Base-by-base conservation (phyloP, 176 grass and related monocot species). In the Calamus simplicifolius region DNA sequence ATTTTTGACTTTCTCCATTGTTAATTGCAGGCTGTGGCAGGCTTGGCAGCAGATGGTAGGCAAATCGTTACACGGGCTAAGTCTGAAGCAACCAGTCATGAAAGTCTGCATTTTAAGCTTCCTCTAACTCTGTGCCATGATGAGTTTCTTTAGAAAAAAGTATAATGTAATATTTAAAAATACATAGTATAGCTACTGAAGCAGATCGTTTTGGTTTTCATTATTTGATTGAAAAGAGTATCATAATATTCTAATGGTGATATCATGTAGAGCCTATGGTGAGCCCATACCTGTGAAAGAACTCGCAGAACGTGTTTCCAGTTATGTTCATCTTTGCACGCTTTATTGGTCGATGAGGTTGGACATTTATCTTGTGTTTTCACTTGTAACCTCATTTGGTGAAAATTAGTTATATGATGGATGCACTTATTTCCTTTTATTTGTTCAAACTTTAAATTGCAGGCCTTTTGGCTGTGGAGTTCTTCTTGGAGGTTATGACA, bases 401-500 rank as follows among this genome's bases (percentile, higher is more conserved):
- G 5, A 2, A 43, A 12, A 43, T 43, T 4, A 29, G 3, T 29
- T 29, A 29, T 3, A 43, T 12, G 35, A 43, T 43, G 10, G 35
- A 43, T 43, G 35, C 35, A 12, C 21, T 23, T 56, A 18, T 18
- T 54, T 48, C 27, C 2, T 13, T 55, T 25, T 63, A 43, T 13
- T 19, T 52, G 18, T 48, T 62, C 50, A 52, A 54, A 55, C 13
- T 56, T 26, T 49, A 16, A 27, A 28, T 62, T 62, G 25, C 18
- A 83, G 89, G 70, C 82, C 85, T 64, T 95, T 83, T 55, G 85
- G 89, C 35, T 89, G 73, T 51, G 85, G 81, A 52, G 76, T 95
- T 74, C 84, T 95, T 89, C 78, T 95, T 80, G 85, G 89, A 83
- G 82, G 89, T 29, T 95, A 89, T 89, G 89, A 95, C 72, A 95